These are phyloP conservation scores for Colletotrichum graminicola DNA, from an alignment of 2,329 filamentous ascomycete genomes.

Conservation along the genomic window DNA sequence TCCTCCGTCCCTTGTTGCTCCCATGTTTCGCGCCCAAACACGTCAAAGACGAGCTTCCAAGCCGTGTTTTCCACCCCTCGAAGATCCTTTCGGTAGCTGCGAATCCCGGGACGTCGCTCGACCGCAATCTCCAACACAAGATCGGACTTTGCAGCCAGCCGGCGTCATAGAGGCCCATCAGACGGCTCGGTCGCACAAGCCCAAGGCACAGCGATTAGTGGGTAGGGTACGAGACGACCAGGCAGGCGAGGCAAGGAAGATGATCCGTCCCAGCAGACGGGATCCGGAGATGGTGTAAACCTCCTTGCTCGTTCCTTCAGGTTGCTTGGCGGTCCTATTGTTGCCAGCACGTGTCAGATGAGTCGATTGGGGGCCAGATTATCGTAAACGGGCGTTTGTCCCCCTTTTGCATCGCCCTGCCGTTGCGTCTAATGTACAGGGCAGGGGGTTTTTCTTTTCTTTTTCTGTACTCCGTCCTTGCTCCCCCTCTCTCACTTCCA, in stretches of 20 bases:
- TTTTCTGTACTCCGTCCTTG: background rate
- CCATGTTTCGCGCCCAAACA: conserved; percentile 23
- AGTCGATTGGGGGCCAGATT: conserved; percentile 5
- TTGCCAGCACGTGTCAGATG: conserved; percentile 9
- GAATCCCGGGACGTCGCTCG: conserved; percentile 17
- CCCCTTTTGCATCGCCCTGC: background rate
- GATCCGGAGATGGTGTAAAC: conserved; percentile 10
- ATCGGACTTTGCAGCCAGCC: background rate
- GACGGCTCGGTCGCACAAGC: background rate
- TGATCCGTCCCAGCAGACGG: conserved; percentile 1
- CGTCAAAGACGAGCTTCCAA: background rate
- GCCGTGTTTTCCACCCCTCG: background rate
- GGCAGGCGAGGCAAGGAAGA: background rate
- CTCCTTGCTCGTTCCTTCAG: conserved; percentile 8
- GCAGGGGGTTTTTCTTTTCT: no score
- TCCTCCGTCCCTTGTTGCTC: conserved; percentile 28
- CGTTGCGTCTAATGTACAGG: background rate
- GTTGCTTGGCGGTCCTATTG: conserved; percentile 4
- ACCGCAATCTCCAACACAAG: conserved; percentile 18
- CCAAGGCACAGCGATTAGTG: background rate
- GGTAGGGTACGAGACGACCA: background rate
- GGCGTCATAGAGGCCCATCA: background rate
- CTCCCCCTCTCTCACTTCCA: background rate
- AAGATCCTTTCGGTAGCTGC: background rate
- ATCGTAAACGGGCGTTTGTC: background rate